A percentile compares a stretch with the other conserved stretches of the same genome.
Conservation (phyloP, 192 early-diverging fungal genomes). For the Kappamyces sp. region DNA sequence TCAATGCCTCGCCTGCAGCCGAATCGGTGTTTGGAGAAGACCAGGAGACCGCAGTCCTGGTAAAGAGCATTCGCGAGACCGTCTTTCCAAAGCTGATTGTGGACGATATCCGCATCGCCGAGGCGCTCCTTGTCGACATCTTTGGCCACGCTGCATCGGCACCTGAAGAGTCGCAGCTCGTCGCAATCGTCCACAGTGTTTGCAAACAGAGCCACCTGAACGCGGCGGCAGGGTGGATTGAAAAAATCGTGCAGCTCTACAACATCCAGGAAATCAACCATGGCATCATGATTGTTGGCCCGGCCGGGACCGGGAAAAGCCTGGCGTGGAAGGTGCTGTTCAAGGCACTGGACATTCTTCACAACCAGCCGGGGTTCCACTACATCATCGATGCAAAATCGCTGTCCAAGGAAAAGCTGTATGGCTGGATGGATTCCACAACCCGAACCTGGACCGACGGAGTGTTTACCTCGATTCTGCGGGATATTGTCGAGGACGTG, state of each 20-base stretch:
- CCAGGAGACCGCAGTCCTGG: constrained; percentile 87
- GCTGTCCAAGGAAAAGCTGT: constrained; percentile 92
- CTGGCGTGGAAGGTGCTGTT: constrained; percentile 90
- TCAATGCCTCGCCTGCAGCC: constrained; percentile 22
- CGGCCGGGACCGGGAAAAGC: constrained; percentile 94
- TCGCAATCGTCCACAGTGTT: constrained; percentile 62
- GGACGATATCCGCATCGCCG: constrained; percentile 67
- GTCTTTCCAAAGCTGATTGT: constrained; percentile 98
- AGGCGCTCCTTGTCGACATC: constrained; percentile 70
- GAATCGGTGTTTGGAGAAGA: constrained; percentile 11
- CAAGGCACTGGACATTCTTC: constrained; percentile 78
- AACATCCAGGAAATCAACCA: constrained; percentile 98
- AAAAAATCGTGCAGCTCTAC: constrained; percentile 96
- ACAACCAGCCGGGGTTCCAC: constrained; percentile 82
- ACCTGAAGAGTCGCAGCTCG: not conserved
- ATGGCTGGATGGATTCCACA: constrained; percentile 92
- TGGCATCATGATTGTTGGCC: constrained; percentile 99
- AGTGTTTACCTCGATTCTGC: constrained; percentile 92
- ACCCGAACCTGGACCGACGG: constrained; percentile 99
- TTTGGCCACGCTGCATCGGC: constrained; percentile 59
- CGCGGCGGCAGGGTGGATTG: constrained; percentile 77
- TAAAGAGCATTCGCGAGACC: constrained; percentile 95
- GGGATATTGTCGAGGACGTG: constrained; percentile 97
- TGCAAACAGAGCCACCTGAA: constrained; percentile 72
- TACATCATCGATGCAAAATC: constrained; percentile 99